These are phyloP conservation scores for Nakazawaea ishiwadae DNA, from an alignment of 805 yeast genomes.

Conservation along the genomic window DNA sequence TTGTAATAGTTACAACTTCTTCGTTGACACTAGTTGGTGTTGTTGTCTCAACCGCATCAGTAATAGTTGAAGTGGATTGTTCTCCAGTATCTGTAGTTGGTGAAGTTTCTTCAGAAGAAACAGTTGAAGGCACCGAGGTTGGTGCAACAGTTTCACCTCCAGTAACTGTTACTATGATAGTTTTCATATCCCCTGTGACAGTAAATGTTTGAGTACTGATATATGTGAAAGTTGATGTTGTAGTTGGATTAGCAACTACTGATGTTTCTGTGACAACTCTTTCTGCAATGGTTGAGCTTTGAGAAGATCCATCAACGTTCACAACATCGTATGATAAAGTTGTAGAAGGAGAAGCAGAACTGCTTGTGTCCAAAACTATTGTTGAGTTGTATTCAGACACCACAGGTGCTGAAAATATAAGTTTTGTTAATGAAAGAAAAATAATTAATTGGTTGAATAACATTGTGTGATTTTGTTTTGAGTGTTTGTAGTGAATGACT, in stretches of 20 bases:
- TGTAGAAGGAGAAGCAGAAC: neutral
- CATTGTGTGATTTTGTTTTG: too few species aligned
- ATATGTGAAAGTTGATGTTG: neutral
- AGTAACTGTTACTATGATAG: neutral
- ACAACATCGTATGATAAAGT: conserved; percentile 10
- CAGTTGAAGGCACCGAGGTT: neutral
- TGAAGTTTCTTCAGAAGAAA: neutral
- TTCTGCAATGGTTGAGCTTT: neutral
- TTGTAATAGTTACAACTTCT: neutral
- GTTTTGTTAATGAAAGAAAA: too few species aligned
- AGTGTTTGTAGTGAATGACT: too few species aligned
- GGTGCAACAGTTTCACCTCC: neutral
- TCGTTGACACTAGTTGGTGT: neutral
- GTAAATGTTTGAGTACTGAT: neutral
- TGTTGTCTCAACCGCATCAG: neutral
- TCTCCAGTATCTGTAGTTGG: neutral
- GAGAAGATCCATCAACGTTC: conserved; percentile 12
- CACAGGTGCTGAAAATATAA: conserved; percentile 3
- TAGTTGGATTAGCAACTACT: neutral
- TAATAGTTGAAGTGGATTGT: neutral
- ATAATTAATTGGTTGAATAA: too few species aligned
- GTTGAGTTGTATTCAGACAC: neutral
- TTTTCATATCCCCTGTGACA: neutral
- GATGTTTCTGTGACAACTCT: neutral
- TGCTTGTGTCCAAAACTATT: too few species aligned